Evolutionary conservation across 805 yeast species (phyloP).

Genomic region (Teunomyces panamensis): DNA sequence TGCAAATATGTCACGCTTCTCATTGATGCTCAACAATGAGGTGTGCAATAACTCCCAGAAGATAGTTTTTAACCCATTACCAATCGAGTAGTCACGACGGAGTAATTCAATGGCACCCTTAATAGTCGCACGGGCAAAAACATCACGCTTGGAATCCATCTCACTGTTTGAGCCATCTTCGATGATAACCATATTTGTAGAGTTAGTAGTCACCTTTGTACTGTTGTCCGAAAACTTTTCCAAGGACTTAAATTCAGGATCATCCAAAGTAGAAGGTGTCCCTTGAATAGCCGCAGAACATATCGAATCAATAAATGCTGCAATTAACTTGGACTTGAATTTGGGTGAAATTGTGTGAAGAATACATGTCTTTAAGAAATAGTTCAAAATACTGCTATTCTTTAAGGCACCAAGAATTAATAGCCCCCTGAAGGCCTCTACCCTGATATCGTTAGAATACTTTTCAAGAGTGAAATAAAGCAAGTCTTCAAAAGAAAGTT

Average conservation of each 20-base stretch:
- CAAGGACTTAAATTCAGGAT: slow-evolving; percentile 54
- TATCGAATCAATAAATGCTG: slow-evolving; percentile 48
- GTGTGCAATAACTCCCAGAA: slow-evolving; percentile 73
- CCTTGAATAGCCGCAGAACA: slow-evolving; percentile 70
- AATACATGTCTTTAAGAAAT: slow-evolving; percentile 56
- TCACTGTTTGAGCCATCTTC: slow-evolving; percentile 49
- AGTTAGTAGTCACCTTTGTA: slow-evolving; percentile 17
- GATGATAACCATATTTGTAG: slow-evolving; percentile 49
- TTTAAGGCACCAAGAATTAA: slow-evolving; percentile 75
- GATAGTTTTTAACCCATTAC: slow-evolving; percentile 52
- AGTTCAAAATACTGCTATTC: slow-evolving; percentile 56
- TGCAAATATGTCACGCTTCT: slow-evolving; percentile 61
- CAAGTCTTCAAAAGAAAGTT: slow-evolving; percentile 53
- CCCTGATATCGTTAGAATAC: slow-evolving; percentile 51
- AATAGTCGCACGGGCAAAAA: slow-evolving; percentile 59
- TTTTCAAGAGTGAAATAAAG: slow-evolving; percentile 49
- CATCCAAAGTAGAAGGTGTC: slow-evolving; percentile 55
- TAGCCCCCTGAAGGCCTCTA: slow-evolving; percentile 68
- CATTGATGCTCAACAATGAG: slow-evolving; percentile 54
- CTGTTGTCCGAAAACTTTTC: slow-evolving; percentile 21
- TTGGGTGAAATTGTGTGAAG: slow-evolving; percentile 51
- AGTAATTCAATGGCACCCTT: slow-evolving; percentile 65
- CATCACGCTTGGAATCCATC: slow-evolving; percentile 57
- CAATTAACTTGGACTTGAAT: slow-evolving; percentile 49
- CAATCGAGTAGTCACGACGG: slow-evolving; percentile 56